Evolutionary conservation across 2,329 filamentous ascomycete species (phyloP).

Genomic region (Arthrobotrys musiformis): DNA sequence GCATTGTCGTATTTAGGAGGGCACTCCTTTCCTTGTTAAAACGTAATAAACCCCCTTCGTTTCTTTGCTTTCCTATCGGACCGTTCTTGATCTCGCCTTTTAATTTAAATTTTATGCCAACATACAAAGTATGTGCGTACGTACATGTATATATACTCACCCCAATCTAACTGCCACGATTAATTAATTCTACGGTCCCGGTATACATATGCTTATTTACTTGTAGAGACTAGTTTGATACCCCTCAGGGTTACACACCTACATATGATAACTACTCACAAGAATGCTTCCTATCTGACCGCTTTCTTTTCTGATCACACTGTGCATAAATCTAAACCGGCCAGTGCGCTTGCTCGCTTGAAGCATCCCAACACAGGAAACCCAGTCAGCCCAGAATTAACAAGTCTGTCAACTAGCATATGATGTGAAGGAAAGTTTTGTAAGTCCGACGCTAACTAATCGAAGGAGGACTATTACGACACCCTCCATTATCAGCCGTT

Average conservation of each 20-base stretch:
- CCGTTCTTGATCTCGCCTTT: no score
- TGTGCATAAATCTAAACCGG: background rate
- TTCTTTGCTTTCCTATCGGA: background rate
- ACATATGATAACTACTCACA: no score
- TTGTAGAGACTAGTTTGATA: no score
- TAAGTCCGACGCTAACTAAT: background rate
- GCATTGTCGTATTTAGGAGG: no score
- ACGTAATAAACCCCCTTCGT: background rate
- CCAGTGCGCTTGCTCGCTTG: slow-evolving; percentile 15
- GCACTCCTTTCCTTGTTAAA: background rate
- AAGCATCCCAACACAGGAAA: slow-evolving; percentile 21
- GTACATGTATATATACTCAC: no score
- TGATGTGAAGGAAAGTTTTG: no score
- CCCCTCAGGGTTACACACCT: no score
- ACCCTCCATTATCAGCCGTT: background rate
- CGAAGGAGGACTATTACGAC: background rate
- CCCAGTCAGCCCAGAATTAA: background rate
- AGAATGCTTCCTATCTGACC: background rate
- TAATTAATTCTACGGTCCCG: no score
- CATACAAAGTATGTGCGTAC: no score
- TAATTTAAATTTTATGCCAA: no score
- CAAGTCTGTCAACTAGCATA: background rate
- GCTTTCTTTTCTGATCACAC: background rate
- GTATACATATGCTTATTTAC: no score
- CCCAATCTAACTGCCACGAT: no score